These are phyloP conservation scores for Cucurbita ficifolia DNA, from an alignment of 306 rosid genomes.

Conservation along the genomic window DNA sequence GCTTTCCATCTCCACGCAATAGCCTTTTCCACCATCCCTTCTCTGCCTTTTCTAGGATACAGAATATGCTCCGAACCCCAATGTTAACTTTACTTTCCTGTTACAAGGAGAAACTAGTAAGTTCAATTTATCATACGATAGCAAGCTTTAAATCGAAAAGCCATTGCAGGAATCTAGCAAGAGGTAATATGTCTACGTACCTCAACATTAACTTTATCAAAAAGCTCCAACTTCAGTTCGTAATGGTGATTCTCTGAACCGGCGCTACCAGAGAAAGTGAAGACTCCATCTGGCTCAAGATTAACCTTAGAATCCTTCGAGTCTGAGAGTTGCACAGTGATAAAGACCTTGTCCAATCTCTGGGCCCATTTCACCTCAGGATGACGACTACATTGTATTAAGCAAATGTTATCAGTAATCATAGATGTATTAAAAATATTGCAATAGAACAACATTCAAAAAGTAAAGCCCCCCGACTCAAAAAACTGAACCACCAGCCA, in stretches of 20 bases:
- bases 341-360: constrained; percentile 72
- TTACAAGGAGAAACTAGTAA: neutral
- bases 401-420: neutral
- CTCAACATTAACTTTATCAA: constrained; percentile 80
- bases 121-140: neutral
- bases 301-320: constrained; percentile 70
- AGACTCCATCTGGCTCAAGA: constrained; percentile 71
- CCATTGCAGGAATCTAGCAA: neutral
- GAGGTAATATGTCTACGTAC: constrained; percentile 21
- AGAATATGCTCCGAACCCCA: constrained; percentile 66
- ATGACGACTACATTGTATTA: constrained; percentile 49
- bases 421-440: neutral
- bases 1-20: constrained; percentile 54
- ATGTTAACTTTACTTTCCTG: constrained; percentile 83
- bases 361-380: constrained; percentile 99
- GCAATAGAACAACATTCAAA: neutral
- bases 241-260: constrained; percentile 51
- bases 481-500: neutral
- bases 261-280: constrained; percentile 60
- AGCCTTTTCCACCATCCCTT: constrained; percentile 78
- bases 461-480: neutral
- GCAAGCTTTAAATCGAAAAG: neutral
- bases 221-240: constrained; percentile 74
- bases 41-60: constrained; percentile 76
- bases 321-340: constrained; percentile 75